Base-by-base conservation (phyloP, 2,329 filamentous ascomycete species). In the Calonectria ilicicola region DNA sequence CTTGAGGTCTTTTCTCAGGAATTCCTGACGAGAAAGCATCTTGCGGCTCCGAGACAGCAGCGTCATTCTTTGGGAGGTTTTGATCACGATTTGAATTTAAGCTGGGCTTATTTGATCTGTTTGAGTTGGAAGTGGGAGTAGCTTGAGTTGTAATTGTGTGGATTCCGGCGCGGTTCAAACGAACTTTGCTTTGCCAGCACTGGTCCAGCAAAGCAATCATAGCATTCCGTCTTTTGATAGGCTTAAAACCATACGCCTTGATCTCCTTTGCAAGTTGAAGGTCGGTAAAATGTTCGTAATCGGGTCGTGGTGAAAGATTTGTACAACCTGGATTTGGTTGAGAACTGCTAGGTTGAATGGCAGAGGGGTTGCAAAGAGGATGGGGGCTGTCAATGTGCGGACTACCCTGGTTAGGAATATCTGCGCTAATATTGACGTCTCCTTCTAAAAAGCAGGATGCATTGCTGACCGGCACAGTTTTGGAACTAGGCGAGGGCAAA, bases 191-290 rank as follows among this genome's bases (percentile, higher is more conserved):
- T 75, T 89, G 84, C 93, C 93, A 95, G 81, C 94, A 95, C 78
- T 91, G 89, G 65, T 93, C 86, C 15, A 96, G 84, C 14, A 95
- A 82, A 1, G 90, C 86, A 72, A 96, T 91, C 92, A 94, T 95
- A 10, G 91, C 90, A 62, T 89, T 87, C 21, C 94, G 88, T 68
- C 86, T 90, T 80, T 92, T 94, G 35, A 95, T 85, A 1, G 92
- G 86, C 80, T 95, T 96, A 83, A 96, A 95, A 0, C 93, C 93
- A 78, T 91, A 95, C 0, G 87, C 86, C 6, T 88, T 84, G 53
- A 96, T 84, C 78, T 93, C 88, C 69, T 87, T 90, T 3, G 90
- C 85, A 19, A 96, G 84, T 70, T 93, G 90, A 10, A 87, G 83
- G 73, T 93, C 92, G 3, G 92, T 92, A 71, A 90, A 92, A 0